Evolutionary conservation across 352 stramenopile species (phyloP).

Genomic region (Pythium rhizo-oryzae): DNA sequence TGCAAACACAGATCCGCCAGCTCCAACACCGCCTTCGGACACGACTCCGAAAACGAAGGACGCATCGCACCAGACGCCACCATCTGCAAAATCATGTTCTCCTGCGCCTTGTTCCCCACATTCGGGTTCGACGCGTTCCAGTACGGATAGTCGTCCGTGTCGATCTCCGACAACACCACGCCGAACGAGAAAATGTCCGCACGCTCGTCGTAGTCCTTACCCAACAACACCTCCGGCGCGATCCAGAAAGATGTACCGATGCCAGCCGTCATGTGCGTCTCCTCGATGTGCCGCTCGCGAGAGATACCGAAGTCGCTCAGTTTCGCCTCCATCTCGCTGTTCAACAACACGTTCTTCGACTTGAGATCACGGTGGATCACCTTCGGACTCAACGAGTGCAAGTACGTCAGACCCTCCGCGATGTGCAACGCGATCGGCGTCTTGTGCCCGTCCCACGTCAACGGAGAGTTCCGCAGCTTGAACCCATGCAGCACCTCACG

Average conservation of each 20-base stretch:
- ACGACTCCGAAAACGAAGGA: slow-evolving; percentile 51
- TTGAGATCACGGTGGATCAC: slow-evolving; percentile 70
- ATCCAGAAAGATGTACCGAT: slow-evolving; percentile 80
- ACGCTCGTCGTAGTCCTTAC: slow-evolving; percentile 29
- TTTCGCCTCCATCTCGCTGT: slow-evolving; percentile 42
- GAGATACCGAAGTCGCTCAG: slow-evolving; percentile 75
- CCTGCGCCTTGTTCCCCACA: slow-evolving; percentile 44
- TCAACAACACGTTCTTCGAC: slow-evolving; percentile 56
- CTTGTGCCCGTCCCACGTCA: slow-evolving; percentile 55
- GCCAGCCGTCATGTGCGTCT: slow-evolving; percentile 70
- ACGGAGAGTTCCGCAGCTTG: slow-evolving; percentile 41
- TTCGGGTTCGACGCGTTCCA: slow-evolving; percentile 45
- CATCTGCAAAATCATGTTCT: slow-evolving; percentile 64
- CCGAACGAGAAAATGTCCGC: slow-evolving; percentile 33
- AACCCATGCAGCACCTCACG: slow-evolving; percentile 57
- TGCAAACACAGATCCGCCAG: slow-evolving; percentile 48
- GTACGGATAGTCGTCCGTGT: slow-evolving; percentile 30
- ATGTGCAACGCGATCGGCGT: slow-evolving; percentile 57
- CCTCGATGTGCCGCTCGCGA: slow-evolving; percentile 52
- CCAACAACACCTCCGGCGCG: slow-evolving; percentile 62
- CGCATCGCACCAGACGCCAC: slow-evolving; percentile 58
- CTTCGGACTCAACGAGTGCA: slow-evolving; percentile 69
- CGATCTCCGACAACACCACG: slow-evolving; percentile 33
- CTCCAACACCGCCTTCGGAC: slow-evolving; percentile 42
- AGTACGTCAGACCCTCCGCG: slow-evolving; percentile 50